Evolutionary conservation across 345 rosid genomes (phyloP), one percentile per base, ranked within the genome.

Genomic region (Citrus mangshanensis): DNA sequence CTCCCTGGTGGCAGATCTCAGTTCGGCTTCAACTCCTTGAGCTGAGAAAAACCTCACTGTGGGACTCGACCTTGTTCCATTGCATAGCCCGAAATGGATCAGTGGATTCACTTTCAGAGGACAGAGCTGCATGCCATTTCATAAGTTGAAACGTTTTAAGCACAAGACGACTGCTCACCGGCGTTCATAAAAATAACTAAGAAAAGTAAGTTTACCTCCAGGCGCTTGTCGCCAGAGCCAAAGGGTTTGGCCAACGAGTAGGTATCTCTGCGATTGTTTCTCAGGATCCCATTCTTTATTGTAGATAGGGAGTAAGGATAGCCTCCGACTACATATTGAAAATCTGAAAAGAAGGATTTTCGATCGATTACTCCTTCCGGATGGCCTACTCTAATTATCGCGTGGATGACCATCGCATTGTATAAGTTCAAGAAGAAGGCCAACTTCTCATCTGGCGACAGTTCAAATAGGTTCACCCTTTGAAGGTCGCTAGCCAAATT

Each of bases 341-440:
- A 96, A 68, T 91, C 94, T 4, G 87, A 83, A 68, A 83, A 86
- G 79, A 89, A 91, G 0, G 93, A 83, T 77, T 91, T 92, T 68
- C 97, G 88, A 58, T 93, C 97, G 3, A 89, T 81, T 42, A 90
- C 73, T 79, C 98, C 94, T 55, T 86, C 91, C 0, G 93, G 90
- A 35, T 83, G 85, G 19, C 95, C 95, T 4, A 89, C 79, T 81
- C 92, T 91, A 65, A 94, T 89, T 40, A 89, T 82, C 21, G 97
- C 97, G 84, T 96, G 98, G 77, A 96, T 93, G 67, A 89, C 92
- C 99, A 96, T 96, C 35, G 98, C 95, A 67, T 96, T 94, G 83
- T 94, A 82, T 82, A 96, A 80, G 85, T 96, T 96, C 83, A 96
- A 69, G 82, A 94, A 96, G 85, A 96, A 93, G 2, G 97, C 88